These are phyloP conservation scores for Aureobasidium melanogenum DNA, from an alignment of 2,329 filamentous ascomycete species.

Conservation along the genomic window DNA sequence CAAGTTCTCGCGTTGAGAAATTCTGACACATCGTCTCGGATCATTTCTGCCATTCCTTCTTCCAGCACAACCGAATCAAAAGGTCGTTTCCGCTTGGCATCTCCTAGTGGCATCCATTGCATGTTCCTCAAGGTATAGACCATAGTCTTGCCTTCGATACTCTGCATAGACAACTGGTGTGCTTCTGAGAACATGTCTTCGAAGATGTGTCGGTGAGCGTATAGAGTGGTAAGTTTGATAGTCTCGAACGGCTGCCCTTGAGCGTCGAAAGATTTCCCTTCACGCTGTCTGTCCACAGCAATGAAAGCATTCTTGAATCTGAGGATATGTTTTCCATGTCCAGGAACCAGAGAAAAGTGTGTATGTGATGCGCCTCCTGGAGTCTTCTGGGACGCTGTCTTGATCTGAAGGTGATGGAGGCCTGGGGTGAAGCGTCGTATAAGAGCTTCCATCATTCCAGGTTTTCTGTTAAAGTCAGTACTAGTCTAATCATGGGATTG, in stretches of 20 bases:
- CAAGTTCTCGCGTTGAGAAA: slow-evolving; percentile 72
- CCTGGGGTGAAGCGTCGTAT: slow-evolving; percentile 50
- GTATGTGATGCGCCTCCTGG: slow-evolving; percentile 64
- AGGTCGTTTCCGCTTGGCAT: slow-evolving; percentile 77
- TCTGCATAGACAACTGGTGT: slow-evolving; percentile 66
- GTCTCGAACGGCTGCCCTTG: slow-evolving; percentile 92
- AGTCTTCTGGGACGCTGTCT: slow-evolving; percentile 53
- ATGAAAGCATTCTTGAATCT: slow-evolving; percentile 84
- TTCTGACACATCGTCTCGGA: slow-evolving; percentile 72
- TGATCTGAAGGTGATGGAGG: slow-evolving; percentile 56
- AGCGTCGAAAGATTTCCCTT: slow-evolving; percentile 68
- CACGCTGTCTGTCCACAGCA: slow-evolving; percentile 71
- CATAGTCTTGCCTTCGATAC: slow-evolving; percentile 83
- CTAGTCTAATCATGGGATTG: too few species aligned
- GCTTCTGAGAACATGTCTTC: slow-evolving; percentile 85
- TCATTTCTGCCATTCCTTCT: slow-evolving; percentile 69
- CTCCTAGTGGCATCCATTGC: slow-evolving; percentile 77
- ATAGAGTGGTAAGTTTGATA: slow-evolving; percentile 83
- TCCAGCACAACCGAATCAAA: slow-evolving; percentile 82
- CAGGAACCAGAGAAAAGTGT: slow-evolving; percentile 81
- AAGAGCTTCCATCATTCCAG: slow-evolving; percentile 42
- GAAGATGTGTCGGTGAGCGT: slow-evolving; percentile 80
- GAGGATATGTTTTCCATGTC: slow-evolving; percentile 80
- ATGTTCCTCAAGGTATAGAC: slow-evolving; percentile 81
- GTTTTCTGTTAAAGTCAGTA: background rate